These are phyloP conservation scores for Aegilops umbellulata DNA, from an alignment of 176 grass and related monocot species.

Conservation along the genomic window DNA sequence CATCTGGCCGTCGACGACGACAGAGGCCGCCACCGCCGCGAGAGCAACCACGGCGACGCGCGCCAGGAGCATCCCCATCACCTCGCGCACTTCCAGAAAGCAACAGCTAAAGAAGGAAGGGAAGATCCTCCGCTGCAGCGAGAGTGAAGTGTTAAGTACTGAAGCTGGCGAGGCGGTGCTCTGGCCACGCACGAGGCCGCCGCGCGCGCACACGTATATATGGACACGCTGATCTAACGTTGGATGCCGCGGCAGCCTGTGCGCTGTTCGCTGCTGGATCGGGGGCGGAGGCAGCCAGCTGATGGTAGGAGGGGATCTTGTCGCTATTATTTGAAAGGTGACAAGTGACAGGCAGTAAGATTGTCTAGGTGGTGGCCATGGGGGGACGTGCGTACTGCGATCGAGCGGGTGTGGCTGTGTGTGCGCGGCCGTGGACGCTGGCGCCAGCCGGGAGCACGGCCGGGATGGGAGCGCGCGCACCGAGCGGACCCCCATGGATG, in stretches of 20 bases:
- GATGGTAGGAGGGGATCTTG: conserved; percentile 10
- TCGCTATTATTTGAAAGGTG: background rate
- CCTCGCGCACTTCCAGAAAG: background rate
- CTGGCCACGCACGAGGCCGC: background rate
- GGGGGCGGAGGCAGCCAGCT: background rate
- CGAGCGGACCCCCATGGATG: background rate
- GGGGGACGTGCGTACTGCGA: background rate
- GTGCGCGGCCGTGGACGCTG: background rate
- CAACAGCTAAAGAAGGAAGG: background rate
- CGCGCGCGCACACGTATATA: background rate
- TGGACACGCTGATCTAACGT: background rate
- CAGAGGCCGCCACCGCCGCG: background rate
- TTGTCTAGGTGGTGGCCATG: background rate
- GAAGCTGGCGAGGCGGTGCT: background rate
- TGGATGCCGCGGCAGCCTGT: background rate
- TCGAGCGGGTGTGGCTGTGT: background rate
- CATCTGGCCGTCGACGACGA: conserved; percentile 31
- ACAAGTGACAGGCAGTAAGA: background rate
- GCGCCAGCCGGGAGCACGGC: background rate
- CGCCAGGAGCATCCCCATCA: background rate
- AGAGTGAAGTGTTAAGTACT: background rate
- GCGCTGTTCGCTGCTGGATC: background rate
- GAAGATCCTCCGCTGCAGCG: background rate
- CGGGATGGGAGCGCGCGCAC: background rate
- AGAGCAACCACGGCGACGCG: background rate